phyloP scores from a whole-genome alignment of 1,284 basidiomycete species.

The Inonotus obliquus region DNA sequence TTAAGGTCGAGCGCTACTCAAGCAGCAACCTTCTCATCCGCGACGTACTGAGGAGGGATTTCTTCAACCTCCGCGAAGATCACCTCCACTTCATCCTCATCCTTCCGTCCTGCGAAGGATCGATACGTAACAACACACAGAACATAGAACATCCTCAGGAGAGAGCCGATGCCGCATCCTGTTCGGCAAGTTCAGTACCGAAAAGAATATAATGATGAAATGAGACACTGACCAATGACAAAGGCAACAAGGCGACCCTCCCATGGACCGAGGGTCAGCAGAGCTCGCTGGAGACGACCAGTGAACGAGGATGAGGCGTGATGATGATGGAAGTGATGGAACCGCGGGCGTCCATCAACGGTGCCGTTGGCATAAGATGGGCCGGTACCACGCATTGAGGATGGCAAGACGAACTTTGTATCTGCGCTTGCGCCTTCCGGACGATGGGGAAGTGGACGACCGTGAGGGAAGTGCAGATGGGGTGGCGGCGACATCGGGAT shows the following conservation, averaged over 20 bases:
- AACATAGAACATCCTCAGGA: slow-evolving; percentile 75
- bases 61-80: slow-evolving; percentile 30
- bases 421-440: slow-evolving; percentile 14
- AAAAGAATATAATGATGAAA: slow-evolving; percentile 2
- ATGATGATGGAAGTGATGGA: slow-evolving; percentile 25
- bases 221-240: slow-evolving; percentile 55
- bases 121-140: slow-evolving; percentile 55
- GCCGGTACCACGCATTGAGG: slow-evolving; percentile 8
- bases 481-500: slow-evolving; percentile 28
- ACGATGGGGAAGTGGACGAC: slow-evolving; percentile 2
- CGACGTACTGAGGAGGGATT: slow-evolving; percentile 21
- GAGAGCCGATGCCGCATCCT: slow-evolving; percentile 76
- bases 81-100: slow-evolving; percentile 31
- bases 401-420: slow-evolving; percentile 30
- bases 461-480: slow-evolving; percentile 16
- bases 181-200: slow-evolving; percentile 2
- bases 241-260: slow-evolving; percentile 75
- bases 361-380: background rate
- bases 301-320: slow-evolving; percentile 41
- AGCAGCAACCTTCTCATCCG: slow-evolving; percentile 41
- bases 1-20: background rate
- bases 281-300: slow-evolving; percentile 53
- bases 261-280: slow-evolving; percentile 71
- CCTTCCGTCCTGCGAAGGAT: slow-evolving; percentile 34
- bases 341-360: slow-evolving; percentile 17